These are phyloP conservation scores for Dalbergia cultrata DNA, from an alignment of 306 rosid species.

Conservation along the genomic window DNA sequence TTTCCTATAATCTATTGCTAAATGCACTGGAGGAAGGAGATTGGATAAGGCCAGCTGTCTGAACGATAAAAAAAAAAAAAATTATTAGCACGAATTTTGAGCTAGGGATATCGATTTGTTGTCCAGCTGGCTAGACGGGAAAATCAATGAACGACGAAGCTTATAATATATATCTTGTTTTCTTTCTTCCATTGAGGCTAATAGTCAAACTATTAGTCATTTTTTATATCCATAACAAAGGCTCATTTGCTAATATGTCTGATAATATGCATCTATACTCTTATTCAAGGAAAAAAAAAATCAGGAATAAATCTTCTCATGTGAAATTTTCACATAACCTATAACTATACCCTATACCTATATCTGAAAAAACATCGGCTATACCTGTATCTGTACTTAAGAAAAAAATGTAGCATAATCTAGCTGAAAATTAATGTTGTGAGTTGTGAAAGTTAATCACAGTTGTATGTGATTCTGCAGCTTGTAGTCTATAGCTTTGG, in stretches of 20 bases:
- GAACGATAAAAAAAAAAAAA: slow-evolving; percentile 7
- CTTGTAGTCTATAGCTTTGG: slow-evolving; percentile 11
- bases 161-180: slow-evolving; percentile 19
- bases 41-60: slow-evolving; percentile 23
- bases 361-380: not conserved
- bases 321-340: too few species aligned
- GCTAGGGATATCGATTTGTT: slow-evolving; percentile 8
- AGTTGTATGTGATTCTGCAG: not conserved
- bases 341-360: too few species aligned
- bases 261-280: not conserved
- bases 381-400: not conserved
- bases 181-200: slow-evolving; percentile 12
- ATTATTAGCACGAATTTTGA: slow-evolving; percentile 16
- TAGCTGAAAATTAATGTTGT: slow-evolving; percentile 19
- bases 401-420: slow-evolving; percentile 4
- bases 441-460: slow-evolving; percentile 4
- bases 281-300: not conserved
- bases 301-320: too few species aligned
- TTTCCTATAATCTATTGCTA: not conserved
- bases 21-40: slow-evolving; percentile 19
- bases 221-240: slow-evolving; percentile 22
- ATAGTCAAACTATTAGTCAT: not conserved
- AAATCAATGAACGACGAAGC: slow-evolving; percentile 38
- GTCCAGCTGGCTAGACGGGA: slow-evolving; percentile 22
- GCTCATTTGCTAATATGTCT: not conserved